A percentile compares a stretch with the other conserved stretches of the same genome.
Evolutionary conservation across 495 filamentous ascomycete species (phyloP).

Genomic region (Daldinia loculata): DNA sequence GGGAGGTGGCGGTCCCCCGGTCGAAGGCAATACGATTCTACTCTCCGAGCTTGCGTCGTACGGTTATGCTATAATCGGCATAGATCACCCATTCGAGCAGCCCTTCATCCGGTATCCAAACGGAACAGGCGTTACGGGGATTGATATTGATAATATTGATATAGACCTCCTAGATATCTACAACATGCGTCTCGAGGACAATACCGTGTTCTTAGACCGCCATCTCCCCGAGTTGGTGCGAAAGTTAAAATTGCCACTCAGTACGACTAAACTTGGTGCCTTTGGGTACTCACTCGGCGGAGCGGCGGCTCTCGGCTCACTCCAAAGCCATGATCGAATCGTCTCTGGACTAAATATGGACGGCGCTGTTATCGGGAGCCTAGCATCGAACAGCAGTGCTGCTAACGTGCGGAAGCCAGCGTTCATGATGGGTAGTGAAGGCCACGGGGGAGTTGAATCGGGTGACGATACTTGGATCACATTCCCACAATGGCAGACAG

Average conservation of each 20-base stretch:
- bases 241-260: constrained; percentile 32
- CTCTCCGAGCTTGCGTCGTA: constrained; percentile 57
- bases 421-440: constrained; percentile 20
- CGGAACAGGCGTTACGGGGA: constrained; percentile 47
- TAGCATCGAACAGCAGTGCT: constrained; percentile 12
- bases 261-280: constrained; percentile 47
- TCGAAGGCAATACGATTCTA: constrained; percentile 48
- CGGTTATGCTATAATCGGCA: constrained; percentile 57
- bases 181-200: constrained; percentile 34
- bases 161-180: constrained; percentile 23
- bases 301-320: constrained; percentile 51
- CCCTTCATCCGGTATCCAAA: constrained; percentile 60
- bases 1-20: constrained; percentile 42
- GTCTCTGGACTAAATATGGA: constrained; percentile 59
- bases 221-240: constrained; percentile 17
- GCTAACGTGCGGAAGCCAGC: constrained; percentile 30
- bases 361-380: constrained; percentile 47
- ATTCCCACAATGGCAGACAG: constrained; percentile 32
- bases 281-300: constrained; percentile 64
- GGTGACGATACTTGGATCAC: constrained; percentile 28
- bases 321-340: constrained; percentile 49
- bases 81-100: constrained; percentile 62
- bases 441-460: constrained; percentile 4
- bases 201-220: constrained; percentile 27
- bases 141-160: constrained; percentile 23